phyloP scores from a whole-genome alignment of 129 eudicot species.

The Kitagawia praeruptora region DNA sequence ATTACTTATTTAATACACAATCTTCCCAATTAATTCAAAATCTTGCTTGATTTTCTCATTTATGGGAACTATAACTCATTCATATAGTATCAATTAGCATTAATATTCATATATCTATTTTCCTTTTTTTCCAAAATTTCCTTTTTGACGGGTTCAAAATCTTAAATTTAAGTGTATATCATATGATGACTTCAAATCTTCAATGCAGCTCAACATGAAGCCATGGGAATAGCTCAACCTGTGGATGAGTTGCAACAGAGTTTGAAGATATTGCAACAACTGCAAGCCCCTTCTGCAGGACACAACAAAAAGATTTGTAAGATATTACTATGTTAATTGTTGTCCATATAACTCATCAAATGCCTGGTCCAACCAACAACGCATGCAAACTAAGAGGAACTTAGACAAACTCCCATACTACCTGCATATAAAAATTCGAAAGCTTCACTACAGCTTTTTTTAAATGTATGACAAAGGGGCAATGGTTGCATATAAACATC shows the following conservation, averaged over 20 bases:
- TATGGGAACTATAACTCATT: too few species aligned
- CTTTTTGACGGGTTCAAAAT: too few species aligned
- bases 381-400: background rate
- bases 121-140: too few species aligned
- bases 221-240: constrained; percentile 46
- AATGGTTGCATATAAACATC: constrained; percentile 94
- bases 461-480: constrained; percentile 85
- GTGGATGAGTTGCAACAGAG: constrained; percentile 76
- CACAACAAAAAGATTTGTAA: constrained; percentile 10
- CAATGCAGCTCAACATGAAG: constrained; percentile 22
- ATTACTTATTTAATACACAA: too few species aligned
- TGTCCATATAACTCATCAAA: background rate
- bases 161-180: too few species aligned
- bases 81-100: too few species aligned
- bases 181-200: constrained; percentile 20
- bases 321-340: background rate
- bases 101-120: too few species aligned
- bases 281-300: constrained; percentile 91
- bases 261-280: constrained; percentile 96
- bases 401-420: constrained; percentile 5
- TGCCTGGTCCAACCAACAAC: background rate
- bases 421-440: constrained; percentile 76
- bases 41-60: too few species aligned
- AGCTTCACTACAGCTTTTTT: constrained; percentile 84
- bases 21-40: too few species aligned